Base-by-base conservation (phyloP, 176 grass and related monocot species). In the Miscanthus lutarioriparius region DNA sequence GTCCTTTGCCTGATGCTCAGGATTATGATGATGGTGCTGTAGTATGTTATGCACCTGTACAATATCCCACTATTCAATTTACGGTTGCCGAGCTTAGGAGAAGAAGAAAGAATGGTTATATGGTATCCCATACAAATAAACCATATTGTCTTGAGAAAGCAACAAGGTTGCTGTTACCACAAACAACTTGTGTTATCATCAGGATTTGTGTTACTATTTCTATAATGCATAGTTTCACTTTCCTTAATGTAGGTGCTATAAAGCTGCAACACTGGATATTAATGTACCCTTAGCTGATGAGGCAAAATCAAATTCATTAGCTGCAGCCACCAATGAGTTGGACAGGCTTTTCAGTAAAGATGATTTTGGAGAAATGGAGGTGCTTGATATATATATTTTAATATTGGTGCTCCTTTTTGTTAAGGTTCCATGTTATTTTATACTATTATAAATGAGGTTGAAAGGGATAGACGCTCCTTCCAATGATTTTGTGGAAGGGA, bases 321-420 rank as follows among this genome's bases (percentile, higher is more conserved):
- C 80, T 72, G 96, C 89, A 83, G 93, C 93, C 62, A 85, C 90
- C 40, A 89, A 84, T 78, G 96, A 98, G 72, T 80, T 98, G 83
- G 91, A 98, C 35, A 95, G 89, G 67, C 87, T 93, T 73, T 98
- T 98, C 75, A 95, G 88, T 83, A 98, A 95, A 90, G 91, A 98
- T 75, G 88, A 98, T 92, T 98, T 98, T 92, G 89, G 85, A 61
- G 87, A 77, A 70, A 95, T 98, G 93, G 87, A 98, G 92, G 96
- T 98, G 76, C n/a, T 85, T 63, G 27, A 33, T 58, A 74, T 58
- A 54, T 49, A 22, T 82, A 5, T 33, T 33, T 68, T 54, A 38
- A 77, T 45, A 39, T 81, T 77, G 9, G 14, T 13, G 17, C 54
- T 71, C 49, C 6, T 67, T 43, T 64, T 67, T 67, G 45, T 68